Evolutionary conservation across 352 stramenopile genomes (phyloP).

Genomic region (Phytopythium litorale): DNA sequence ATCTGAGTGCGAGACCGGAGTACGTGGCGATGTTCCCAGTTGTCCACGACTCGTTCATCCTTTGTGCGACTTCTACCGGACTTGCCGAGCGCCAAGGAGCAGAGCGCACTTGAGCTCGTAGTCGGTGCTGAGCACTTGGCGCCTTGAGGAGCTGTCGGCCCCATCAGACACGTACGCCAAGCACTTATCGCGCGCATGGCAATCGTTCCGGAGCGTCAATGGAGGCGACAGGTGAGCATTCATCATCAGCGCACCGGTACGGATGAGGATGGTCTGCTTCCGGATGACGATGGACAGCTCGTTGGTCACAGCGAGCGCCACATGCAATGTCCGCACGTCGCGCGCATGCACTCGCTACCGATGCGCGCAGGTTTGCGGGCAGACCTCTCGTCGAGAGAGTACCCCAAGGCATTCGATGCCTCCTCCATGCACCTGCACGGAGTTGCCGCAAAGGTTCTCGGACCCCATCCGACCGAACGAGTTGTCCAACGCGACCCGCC

Average conservation of each 20-base stretch:
- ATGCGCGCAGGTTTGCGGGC: constrained; percentile 5
- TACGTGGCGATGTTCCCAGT: no score
- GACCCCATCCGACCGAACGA: constrained; percentile 1
- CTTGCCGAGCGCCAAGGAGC: no score
- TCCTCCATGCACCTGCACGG: constrained; percentile 29
- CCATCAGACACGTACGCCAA: no score
- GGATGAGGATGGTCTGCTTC: constrained; percentile 77
- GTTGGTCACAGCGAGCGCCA: constrained; percentile 67
- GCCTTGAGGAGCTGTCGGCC: no score
- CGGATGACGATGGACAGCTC: constrained; percentile 72
- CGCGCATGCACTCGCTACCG: constrained; percentile 61
- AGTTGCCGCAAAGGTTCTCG: constrained; percentile 22
- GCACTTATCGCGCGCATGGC: no score
- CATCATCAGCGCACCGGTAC: constrained; percentile 36
- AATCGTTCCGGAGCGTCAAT: no score
- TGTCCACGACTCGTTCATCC: no score
- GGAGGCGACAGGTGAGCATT: no score
- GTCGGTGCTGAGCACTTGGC: no score
- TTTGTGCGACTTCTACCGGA: no score
- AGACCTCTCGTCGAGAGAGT: background rate
- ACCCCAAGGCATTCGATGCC: background rate
- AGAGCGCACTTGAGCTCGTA: no score
- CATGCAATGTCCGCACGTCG: constrained; percentile 72
- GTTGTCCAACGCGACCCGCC: background rate
- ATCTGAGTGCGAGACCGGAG: no score